Conservation (phyloP, 331 rosid genomes). For the Ulmus americana region DNA sequence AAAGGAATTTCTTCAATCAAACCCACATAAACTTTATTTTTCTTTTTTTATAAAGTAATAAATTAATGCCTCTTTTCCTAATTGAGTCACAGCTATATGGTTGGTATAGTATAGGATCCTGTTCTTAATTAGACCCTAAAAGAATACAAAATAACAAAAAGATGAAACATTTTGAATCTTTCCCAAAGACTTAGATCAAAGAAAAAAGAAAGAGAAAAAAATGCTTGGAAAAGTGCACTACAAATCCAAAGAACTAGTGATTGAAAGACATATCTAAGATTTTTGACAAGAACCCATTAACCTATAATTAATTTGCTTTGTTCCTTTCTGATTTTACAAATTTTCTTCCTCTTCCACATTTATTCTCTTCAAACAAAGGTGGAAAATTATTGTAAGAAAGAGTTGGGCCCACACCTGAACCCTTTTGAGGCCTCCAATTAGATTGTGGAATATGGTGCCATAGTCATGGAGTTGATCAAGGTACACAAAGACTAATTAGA, state of each 20-base stretch:
- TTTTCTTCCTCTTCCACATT: slow-evolving; percentile 41
- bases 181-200: slow-evolving; percentile 52
- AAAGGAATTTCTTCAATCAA: slow-evolving; percentile 28
- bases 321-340: slow-evolving; percentile 51
- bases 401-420: slow-evolving; percentile 36
- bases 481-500: slow-evolving; percentile 25
- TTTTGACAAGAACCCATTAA: slow-evolving; percentile 75
- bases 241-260: slow-evolving; percentile 51
- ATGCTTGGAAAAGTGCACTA: slow-evolving; percentile 41
- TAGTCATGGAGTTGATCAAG: slow-evolving; percentile 42
- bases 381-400: slow-evolving; percentile 38
- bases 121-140: slow-evolving; percentile 24
- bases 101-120: slow-evolving; percentile 33
- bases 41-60: slow-evolving; percentile 29
- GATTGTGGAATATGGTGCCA: slow-evolving; percentile 37
- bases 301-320: slow-evolving; percentile 53
- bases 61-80: slow-evolving; percentile 28
- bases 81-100: slow-evolving; percentile 33
- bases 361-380: slow-evolving; percentile 61
- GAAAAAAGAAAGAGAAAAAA: slow-evolving; percentile 15
- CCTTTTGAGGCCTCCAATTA: slow-evolving; percentile 43
- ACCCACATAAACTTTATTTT: slow-evolving; percentile 34
- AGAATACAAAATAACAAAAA: slow-evolving; percentile 32
- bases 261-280: slow-evolving; percentile 69
- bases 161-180: slow-evolving; percentile 66